Percentiles rank a stretch among this genome's conserved stretches.
Evolutionary conservation across 139 green algal species (phyloP).

Genomic region (Trebouxia sp.): DNA sequence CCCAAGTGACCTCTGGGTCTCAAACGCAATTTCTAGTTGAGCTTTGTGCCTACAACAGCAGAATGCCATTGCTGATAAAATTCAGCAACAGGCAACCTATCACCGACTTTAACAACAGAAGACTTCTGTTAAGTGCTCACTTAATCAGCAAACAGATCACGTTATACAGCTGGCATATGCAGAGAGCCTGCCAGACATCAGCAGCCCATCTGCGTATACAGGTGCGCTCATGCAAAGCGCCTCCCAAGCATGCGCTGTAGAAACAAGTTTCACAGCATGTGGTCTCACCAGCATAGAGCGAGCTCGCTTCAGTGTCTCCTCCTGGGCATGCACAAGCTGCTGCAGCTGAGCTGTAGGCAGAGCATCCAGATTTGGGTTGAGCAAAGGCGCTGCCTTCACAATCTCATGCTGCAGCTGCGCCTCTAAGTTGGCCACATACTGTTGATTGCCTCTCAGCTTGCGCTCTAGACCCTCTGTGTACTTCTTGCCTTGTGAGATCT

Average conservation of each 20-base stretch:
- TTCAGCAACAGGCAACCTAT: background rate
- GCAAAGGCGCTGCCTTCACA: conserved; percentile 42
- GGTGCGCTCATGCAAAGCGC: background rate
- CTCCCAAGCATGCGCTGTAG: background rate
- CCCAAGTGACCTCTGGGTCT: background rate
- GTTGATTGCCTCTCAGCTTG: conserved; percentile 47
- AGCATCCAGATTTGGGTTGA: conserved; percentile 46
- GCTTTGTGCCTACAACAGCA: background rate
- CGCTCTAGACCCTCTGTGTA: conserved; percentile 47
- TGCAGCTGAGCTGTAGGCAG: conserved; percentile 47
- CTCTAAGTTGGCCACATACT: conserved; percentile 57
- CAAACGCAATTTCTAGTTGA: background rate
- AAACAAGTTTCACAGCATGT: background rate
- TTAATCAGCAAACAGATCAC: no score
- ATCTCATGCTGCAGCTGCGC: conserved; percentile 52
- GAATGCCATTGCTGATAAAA: background rate
- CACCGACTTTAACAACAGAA: no score
- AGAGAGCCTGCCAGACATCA: background rate
- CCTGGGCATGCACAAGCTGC: conserved; percentile 49
- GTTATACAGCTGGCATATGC: background rate
- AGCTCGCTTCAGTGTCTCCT: conserved; percentile 23
- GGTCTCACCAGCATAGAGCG: conserved; percentile 24
- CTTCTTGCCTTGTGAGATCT: conserved; percentile 38
- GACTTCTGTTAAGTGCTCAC: no score
- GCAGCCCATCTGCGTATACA: background rate